A percentile compares a stretch with the other conserved stretches of the same genome.
Conservation (phyloP, 805 yeast species). For the Ogataea nakhonphanomensis region DNA sequence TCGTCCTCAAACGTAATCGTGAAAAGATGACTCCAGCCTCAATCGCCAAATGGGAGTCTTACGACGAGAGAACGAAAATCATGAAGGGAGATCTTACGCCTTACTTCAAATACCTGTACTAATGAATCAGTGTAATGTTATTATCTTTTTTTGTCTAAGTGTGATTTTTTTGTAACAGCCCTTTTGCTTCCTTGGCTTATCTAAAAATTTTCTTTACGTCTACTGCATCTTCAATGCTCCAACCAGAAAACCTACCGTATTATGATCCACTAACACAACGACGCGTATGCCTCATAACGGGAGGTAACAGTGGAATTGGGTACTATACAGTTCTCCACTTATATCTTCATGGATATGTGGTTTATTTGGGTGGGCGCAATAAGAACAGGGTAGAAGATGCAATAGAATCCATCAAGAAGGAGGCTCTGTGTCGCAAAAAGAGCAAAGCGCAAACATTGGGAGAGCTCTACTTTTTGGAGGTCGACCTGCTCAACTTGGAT, state of each 20-base stretch:
- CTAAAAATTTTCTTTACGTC: background rate
- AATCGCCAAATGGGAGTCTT: conserved; percentile 27
- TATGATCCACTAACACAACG: conserved; percentile 51
- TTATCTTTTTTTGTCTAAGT: background rate
- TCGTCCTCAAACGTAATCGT: conserved; percentile 33
- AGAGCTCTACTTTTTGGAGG: conserved; percentile 46
- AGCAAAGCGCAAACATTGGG: conserved; percentile 40
- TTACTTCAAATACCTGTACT: conserved; percentile 44
- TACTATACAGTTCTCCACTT: conserved; percentile 72
- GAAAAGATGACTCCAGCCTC: conserved; percentile 33
- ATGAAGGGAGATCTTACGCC: conserved; percentile 40
- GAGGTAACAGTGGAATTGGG: conserved; percentile 82
- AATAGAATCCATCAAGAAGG: conserved; percentile 49
- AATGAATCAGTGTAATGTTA: conserved; percentile 2
- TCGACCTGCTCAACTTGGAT: conserved; percentile 51
- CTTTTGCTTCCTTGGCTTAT: background rate
- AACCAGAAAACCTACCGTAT: conserved; percentile 58
- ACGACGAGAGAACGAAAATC: conserved; percentile 28
- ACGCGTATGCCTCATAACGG: conserved; percentile 70
- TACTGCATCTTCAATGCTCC: conserved; percentile 7
- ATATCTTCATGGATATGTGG: conserved; percentile 72
- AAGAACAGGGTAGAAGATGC: conserved; percentile 53
- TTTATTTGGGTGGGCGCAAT: conserved; percentile 73
- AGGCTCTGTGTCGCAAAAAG: conserved; percentile 42
- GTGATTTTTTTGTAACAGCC: no score